Evolutionary conservation across 257 asterid genomes (phyloP).

Genomic region (Linderniella brevidens): DNA sequence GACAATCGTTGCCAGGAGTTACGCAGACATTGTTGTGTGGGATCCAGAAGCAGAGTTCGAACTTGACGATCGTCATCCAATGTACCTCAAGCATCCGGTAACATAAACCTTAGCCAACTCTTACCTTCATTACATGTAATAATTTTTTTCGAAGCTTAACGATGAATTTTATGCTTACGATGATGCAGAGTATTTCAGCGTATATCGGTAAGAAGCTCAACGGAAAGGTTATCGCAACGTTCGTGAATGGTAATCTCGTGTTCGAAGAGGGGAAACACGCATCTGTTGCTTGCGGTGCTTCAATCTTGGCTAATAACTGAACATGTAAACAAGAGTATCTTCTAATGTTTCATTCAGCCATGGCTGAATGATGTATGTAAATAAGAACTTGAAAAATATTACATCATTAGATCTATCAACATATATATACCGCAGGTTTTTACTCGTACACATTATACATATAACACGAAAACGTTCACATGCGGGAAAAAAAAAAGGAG

Average conservation of each 20-base stretch:
- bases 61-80: conserved; percentile 43
- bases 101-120: neutral
- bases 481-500: too few relatives aligned
- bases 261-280: conserved; percentile 59
- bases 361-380: too few relatives aligned
- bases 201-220: conserved; percentile 69
- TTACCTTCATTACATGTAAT: neutral
- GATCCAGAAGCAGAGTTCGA: conserved; percentile 66
- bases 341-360: too few relatives aligned
- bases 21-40: conserved; percentile 90
- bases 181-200: conserved; percentile 64
- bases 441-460: too few relatives aligned
- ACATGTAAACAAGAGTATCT: too few relatives aligned
- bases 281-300: conserved; percentile 55
- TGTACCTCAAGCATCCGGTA: conserved; percentile 65
- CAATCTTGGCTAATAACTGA: conserved; percentile 29
- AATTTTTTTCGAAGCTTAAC: neutral
- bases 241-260: conserved; percentile 65
- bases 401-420: too few relatives aligned
- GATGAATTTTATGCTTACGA: neutral
- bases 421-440: too few relatives aligned
- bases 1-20: conserved; percentile 37
- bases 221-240: conserved; percentile 67
- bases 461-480: too few relatives aligned
- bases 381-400: too few relatives aligned